Evolutionary conservation across 2,329 filamentous ascomycete genomes (phyloP), one percentile per base, ranked within the genome.

Genomic region (Scopulariopsis brevicaulis): DNA sequence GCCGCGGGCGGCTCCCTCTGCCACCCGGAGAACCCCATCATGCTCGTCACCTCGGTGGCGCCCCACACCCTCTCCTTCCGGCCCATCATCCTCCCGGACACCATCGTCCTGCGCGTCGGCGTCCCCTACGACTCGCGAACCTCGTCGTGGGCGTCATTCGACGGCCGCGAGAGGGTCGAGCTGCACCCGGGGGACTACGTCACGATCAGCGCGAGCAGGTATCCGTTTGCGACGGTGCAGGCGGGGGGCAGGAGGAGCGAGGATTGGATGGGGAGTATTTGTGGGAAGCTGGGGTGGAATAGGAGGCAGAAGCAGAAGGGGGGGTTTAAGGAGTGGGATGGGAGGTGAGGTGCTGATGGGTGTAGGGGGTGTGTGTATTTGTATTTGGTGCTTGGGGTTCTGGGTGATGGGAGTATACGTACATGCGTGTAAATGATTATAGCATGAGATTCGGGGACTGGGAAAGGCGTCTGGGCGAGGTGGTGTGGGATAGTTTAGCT

Each of bases 121-220:
- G 92, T 97, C n/a, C 94, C 94, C 0, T 97, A 96, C 69, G 87
- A 95, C 70, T 90, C 92, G 10, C 80, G 94, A 55, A 91, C 90
- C 4, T 87, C 84, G 64, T 92, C 88, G 48, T 99, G 94, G 93
- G 94, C 92, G n/a, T 96, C 90, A 70, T 99, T 99, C 69, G 94
- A 99, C 71, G 94, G 94, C 1, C 82, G 91, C 61, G 90, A 96
- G 75, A 84, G 91, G 73, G 74, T 89, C n/a, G 89, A 94, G 73
- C 77, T 94, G 43, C 70, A 74, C 54, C 86, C 88, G 0, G 89
- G 89, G 18, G 89, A 94, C 71, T 94, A 94, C 68, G 88, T 93
- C 5, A 93, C 89, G 1, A 87, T 94, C 61, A 90, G 86, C 63
- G 89, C 89, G 2, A 89, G 85, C 63, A 74, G 89, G 48, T 93